These are phyloP conservation scores for Cercospora janseana DNA, from an alignment of 2,329 filamentous ascomycete genomes.

Conservation along the genomic window DNA sequence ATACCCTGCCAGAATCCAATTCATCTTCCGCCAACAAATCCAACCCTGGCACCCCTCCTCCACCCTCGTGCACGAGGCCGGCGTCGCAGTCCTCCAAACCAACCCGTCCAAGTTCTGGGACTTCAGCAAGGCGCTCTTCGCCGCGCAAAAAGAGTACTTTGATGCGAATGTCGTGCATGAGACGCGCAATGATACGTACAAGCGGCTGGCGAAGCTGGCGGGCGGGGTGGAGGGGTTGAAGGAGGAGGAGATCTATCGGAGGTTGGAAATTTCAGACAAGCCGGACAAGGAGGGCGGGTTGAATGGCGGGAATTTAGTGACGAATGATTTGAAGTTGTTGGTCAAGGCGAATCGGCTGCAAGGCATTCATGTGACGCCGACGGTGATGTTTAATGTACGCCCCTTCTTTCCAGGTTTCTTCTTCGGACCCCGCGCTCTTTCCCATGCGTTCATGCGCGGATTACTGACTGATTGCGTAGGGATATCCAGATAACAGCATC, in stretches of 20 bases:
- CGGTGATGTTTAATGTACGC: slow-evolving; percentile 73
- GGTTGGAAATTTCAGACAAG: slow-evolving; percentile 69
- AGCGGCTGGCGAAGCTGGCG: slow-evolving; percentile 73
- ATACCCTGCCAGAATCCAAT: slow-evolving; percentile 61
- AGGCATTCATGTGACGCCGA: slow-evolving; percentile 87
- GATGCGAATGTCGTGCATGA: slow-evolving; percentile 83
- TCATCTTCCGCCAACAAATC: slow-evolving; percentile 80
- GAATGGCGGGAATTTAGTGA: slow-evolving; percentile 79
- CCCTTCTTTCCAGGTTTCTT: not conserved
- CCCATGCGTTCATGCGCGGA: not conserved
- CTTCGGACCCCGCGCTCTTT: no score
- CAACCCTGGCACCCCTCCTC: slow-evolving; percentile 73
- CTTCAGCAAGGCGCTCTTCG: slow-evolving; percentile 69
- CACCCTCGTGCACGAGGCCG: slow-evolving; percentile 71
- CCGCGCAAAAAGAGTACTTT: slow-evolving; percentile 73
- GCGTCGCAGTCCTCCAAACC: slow-evolving; percentile 71
- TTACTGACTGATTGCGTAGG: slow-evolving; percentile 30
- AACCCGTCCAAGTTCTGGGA: slow-evolving; percentile 70
- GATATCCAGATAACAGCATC: slow-evolving; percentile 75
- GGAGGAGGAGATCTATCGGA: slow-evolving; percentile 64
- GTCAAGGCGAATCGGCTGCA: slow-evolving; percentile 62
- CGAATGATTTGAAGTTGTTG: slow-evolving; percentile 70
- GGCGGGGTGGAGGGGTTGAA: slow-evolving; percentile 62
- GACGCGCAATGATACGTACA: slow-evolving; percentile 79
- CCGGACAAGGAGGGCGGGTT: slow-evolving; percentile 64